Evolutionary conservation across 2,329 filamentous ascomycete species (phyloP).

Genomic region (Aureobasidium subglaciale): DNA sequence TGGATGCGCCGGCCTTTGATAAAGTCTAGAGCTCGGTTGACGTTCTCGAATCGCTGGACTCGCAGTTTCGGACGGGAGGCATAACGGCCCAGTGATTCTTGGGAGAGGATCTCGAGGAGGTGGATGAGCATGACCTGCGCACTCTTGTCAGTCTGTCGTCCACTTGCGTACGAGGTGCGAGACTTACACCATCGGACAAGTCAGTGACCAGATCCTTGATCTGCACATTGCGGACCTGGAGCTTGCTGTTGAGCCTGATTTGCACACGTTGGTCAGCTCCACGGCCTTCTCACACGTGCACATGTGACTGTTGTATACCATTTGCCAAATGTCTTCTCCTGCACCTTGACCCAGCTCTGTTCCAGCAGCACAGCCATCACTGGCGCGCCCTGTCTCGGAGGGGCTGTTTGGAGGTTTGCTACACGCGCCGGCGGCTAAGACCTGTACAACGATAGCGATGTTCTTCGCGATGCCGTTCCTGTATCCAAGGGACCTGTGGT

Average conservation of each 20-base stretch:
- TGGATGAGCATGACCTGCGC: slow-evolving; percentile 84
- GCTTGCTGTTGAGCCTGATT: slow-evolving; percentile 86
- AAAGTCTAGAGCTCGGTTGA: slow-evolving; percentile 89
- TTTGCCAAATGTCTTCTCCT: slow-evolving; percentile 99
- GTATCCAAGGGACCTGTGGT: neutral
- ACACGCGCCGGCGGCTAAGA: slow-evolving; percentile 4
- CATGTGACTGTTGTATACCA: slow-evolving; percentile 51
- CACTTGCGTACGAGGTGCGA: neutral
- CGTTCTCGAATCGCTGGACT: slow-evolving; percentile 96
- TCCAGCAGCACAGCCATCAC: slow-evolving; percentile 37
- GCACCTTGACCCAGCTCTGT: slow-evolving; percentile 66
- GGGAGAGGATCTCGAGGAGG: slow-evolving; percentile 89
- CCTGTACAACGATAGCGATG: neutral
- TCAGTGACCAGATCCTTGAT: slow-evolving; percentile 84
- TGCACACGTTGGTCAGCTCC: neutral
- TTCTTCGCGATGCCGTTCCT: neutral
- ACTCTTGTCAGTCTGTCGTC: neutral
- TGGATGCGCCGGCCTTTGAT: slow-evolving; percentile 86
- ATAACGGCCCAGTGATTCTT: slow-evolving; percentile 92
- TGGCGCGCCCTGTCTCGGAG: slow-evolving; percentile 11
- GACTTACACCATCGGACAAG: slow-evolving; percentile 83
- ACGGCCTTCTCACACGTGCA: too few species aligned
- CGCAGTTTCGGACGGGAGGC: slow-evolving; percentile 92
- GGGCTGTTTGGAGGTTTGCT: neutral
- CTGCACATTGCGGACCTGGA: slow-evolving; percentile 67